phyloP scores from a whole-genome alignment of 257 asterid genomes.

The Misopates orontium region DNA sequence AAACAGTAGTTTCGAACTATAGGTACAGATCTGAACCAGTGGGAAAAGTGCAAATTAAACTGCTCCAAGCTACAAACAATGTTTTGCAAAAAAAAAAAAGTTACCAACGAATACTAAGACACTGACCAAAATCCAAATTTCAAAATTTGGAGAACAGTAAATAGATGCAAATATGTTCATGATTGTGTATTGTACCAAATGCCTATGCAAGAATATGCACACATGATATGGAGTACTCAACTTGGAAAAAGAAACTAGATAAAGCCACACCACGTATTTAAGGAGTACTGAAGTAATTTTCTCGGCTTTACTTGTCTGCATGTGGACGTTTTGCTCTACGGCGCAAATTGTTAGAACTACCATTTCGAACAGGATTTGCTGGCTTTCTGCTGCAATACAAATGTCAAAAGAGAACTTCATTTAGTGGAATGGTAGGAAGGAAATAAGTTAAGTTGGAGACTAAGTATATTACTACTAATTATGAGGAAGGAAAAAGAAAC shows the following conservation, averaged over 20 bases:
- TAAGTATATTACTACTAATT: not conserved
- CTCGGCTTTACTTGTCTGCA: conserved; percentile 37
- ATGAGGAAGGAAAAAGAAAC: not conserved
- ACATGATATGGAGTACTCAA: too few relatives aligned
- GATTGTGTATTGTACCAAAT: too few relatives aligned
- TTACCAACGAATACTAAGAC: too few relatives aligned
- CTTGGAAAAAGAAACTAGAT: not conserved
- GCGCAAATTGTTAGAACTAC: conserved; percentile 43
- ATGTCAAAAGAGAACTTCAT: not conserved
- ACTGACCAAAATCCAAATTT: too few relatives aligned
- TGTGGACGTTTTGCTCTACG: conserved; percentile 46
- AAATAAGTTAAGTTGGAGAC: not conserved
- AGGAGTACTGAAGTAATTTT: not conserved
- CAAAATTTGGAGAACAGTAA: not conserved
- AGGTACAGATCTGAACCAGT: conserved; percentile 10
- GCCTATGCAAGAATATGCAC: too few relatives aligned
- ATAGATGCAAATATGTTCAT: not conserved
- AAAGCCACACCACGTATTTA: conserved; percentile 21
- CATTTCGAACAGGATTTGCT: conserved; percentile 34
- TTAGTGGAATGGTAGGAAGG: not conserved
- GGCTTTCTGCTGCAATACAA: conserved; percentile 46
- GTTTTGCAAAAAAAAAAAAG: too few relatives aligned
- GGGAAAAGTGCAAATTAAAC: conserved; percentile 11
- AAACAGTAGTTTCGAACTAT: not conserved
- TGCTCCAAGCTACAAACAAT: not conserved